Percentiles rank a stretch among this genome's conserved stretches.
Conservation (phyloP, 2,329 filamentous ascomycete genomes). For the Sporothrix brasiliensis region DNA sequence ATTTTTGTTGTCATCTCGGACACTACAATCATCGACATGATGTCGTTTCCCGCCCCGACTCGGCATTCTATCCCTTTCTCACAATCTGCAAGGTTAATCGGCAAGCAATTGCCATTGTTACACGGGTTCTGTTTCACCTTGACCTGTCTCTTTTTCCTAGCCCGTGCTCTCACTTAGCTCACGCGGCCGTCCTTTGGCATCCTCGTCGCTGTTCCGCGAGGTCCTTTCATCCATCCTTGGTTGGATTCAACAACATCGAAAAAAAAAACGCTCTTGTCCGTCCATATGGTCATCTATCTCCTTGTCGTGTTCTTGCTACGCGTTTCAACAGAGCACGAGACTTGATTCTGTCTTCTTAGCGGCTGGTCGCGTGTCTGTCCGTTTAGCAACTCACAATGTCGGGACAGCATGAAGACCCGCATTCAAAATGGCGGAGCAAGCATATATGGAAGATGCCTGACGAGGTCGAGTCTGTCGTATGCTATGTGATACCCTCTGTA, state of each 20-base stretch:
- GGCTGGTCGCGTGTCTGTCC: neutral
- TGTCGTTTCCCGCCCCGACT: neutral
- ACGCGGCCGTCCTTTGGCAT: neutral
- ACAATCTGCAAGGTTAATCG: neutral
- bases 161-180: neutral
- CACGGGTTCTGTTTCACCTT: neutral
- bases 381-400: conserved; percentile 18
- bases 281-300: neutral
- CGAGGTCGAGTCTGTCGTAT: conserved; percentile 29
- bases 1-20: neutral
- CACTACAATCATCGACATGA: neutral
- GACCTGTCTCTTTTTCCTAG: neutral
- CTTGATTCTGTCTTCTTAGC: neutral
- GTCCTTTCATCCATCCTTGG: no score
- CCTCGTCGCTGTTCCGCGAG: neutral
- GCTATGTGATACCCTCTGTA: neutral
- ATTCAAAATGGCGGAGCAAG: conserved; percentile 30
- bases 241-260: neutral
- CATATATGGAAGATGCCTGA: conserved; percentile 32
- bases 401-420: neutral
- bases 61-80: neutral
- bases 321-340: neutral
- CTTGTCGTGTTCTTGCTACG: neutral
- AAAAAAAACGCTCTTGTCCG: neutral
- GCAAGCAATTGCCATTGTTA: neutral